These are phyloP conservation scores for Selaginella tamariscina DNA, from an alignment of 75 land plant species.

Conservation along the genomic window DNA sequence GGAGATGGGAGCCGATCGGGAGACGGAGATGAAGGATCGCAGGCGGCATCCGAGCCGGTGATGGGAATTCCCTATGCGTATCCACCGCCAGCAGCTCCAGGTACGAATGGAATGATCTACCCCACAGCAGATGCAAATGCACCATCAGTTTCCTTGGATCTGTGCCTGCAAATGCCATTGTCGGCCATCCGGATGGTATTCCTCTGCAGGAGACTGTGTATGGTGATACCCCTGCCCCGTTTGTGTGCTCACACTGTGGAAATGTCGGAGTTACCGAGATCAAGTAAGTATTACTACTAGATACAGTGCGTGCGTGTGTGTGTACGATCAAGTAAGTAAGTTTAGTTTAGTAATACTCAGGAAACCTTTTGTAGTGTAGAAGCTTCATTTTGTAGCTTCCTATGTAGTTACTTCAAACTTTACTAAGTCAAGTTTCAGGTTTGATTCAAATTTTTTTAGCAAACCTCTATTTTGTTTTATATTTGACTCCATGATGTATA, in stretches of 20 bases:
- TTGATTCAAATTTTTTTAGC: neutral
- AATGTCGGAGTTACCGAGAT: conserved; percentile 51
- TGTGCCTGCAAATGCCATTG: conserved; percentile 70
- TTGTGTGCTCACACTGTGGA: conserved; percentile 67
- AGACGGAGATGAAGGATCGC: conserved; percentile 1
- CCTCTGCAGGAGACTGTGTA: conserved; percentile 71
- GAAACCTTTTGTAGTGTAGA: neutral
- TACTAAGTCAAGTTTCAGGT: neutral
- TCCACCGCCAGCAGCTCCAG: conserved; percentile 13
- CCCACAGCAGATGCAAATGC: conserved; percentile 19
- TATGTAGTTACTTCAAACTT: neutral
- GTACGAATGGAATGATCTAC: conserved; percentile 23
- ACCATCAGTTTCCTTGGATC: conserved; percentile 48
- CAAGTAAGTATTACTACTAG: conserved; percentile 32
- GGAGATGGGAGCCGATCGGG: neutral
- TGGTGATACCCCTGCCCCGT: conserved; percentile 83
- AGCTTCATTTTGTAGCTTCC: neutral
- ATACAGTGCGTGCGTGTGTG: neutral
- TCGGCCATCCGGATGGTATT: conserved; percentile 50
- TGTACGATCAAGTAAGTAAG: neutral
- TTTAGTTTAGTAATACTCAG: neutral
- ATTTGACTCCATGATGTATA: too few relatives aligned
- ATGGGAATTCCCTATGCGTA: conserved; percentile 34
- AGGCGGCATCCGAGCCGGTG: conserved; percentile 25
- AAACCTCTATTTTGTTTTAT: neutral